A percentile compares a stretch with the other conserved stretches of the same genome.
Conservation (phyloP, 805 yeast genomes). For the Wickerhamiella bombiphila region DNA sequence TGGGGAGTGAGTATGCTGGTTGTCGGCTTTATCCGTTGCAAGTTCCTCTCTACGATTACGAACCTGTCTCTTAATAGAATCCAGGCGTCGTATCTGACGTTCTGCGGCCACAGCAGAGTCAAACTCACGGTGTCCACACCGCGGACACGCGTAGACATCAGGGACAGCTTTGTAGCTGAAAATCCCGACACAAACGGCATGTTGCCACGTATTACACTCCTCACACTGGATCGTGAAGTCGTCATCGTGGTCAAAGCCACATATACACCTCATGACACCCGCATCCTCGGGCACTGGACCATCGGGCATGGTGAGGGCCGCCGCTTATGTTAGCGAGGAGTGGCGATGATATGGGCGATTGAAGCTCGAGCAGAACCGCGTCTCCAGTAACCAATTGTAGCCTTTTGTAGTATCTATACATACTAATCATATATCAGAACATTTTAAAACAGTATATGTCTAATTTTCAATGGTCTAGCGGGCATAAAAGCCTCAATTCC, state of each 20-base stretch:
- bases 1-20: constrained; percentile 1
- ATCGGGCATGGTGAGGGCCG: neutral
- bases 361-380: neutral
- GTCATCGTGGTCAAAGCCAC: constrained; percentile 81
- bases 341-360: neutral
- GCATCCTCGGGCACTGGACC: constrained; percentile 34
- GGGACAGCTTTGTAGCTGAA: constrained; percentile 60
- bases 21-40: constrained; percentile 5
- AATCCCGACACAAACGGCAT: constrained; percentile 78
- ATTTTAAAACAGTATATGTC: too few species aligned
- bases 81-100: constrained; percentile 24
- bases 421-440: too few species aligned
- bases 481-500: too few species aligned
- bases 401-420: too few species aligned
- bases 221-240: constrained; percentile 94
- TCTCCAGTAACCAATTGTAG: too few species aligned
- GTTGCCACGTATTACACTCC: constrained; percentile 87
- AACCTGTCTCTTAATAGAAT: constrained; percentile 5
- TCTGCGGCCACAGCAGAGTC: constrained; percentile 31
- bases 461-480: too few species aligned
- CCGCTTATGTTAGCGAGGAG: neutral
- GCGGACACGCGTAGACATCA: constrained; percentile 65
- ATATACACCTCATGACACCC: constrained; percentile 78
- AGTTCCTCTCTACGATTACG: constrained; percentile 1
- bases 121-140: constrained; percentile 45